Conservation (phyloP, 257 asterid genomes). For the Gentiana macrophylla region DNA sequence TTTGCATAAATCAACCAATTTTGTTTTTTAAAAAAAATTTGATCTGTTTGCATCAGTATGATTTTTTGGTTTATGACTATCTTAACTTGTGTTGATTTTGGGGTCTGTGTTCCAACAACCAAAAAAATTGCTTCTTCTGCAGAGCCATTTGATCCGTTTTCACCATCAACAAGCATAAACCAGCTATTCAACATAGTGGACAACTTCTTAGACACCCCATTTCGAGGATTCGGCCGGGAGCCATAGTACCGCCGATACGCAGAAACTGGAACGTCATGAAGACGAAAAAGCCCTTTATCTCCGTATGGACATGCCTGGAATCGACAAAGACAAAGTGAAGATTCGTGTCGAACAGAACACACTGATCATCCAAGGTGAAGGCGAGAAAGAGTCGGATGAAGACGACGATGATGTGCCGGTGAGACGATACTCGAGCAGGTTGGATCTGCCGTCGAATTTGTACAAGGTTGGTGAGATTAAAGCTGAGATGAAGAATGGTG, state of each 20-base stretch:
- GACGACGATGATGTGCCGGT: slow-evolving; percentile 21
- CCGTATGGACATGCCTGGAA: slow-evolving; percentile 39
- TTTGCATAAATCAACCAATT: too few species aligned
- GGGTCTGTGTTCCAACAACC: too few species aligned
- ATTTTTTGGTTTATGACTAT: too few species aligned
- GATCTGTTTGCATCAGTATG: too few species aligned
- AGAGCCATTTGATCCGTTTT: slow-evolving; percentile 57
- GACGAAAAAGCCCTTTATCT: slow-evolving; percentile 20
- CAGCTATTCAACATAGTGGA: slow-evolving; percentile 74
- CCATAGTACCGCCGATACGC: neutral
- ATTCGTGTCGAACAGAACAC: slow-evolving; percentile 28
- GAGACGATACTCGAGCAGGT: slow-evolving; percentile 23
- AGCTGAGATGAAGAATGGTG: slow-evolving; percentile 47
- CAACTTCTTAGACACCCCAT: slow-evolving; percentile 33
- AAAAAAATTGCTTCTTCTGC: neutral
- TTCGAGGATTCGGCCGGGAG: neutral
- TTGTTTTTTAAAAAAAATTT: too few species aligned
- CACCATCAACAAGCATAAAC: slow-evolving; percentile 46
- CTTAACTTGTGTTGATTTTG: too few species aligned
- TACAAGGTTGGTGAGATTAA: slow-evolving; percentile 25
- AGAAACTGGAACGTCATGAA: slow-evolving; percentile 35
- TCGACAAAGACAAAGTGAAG: slow-evolving; percentile 35
- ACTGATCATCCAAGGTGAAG: slow-evolving; percentile 28
- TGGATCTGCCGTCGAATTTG: slow-evolving; percentile 18
- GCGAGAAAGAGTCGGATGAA: slow-evolving; percentile 16